Evolutionary conservation across 257 asterid species (phyloP).

Genomic region (Avicennia marina): DNA sequence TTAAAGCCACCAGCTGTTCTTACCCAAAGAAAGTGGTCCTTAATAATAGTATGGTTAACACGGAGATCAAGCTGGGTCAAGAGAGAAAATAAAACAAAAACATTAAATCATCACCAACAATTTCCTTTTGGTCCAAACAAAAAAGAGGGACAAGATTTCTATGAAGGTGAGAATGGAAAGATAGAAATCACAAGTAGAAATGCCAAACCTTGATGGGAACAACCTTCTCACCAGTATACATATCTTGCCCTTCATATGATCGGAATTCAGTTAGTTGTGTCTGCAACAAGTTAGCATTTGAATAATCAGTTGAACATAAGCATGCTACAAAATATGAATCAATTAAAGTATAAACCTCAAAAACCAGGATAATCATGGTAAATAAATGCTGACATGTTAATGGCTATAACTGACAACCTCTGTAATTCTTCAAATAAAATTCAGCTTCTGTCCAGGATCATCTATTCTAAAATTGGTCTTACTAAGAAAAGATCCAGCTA

Average conservation of each 20-base stretch:
- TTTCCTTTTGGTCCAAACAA: conserved; percentile 1
- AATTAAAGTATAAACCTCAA: background rate
- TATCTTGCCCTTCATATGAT: conserved; percentile 94
- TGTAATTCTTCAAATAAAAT: background rate
- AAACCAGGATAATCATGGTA: background rate
- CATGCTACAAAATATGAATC: background rate
- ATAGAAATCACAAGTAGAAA: conserved; percentile 12
- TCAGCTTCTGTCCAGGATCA: no score
- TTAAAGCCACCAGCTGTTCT: conserved; percentile 23
- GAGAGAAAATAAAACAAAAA: conserved; percentile 8
- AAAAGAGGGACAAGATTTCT: background rate
- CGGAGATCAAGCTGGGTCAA: conserved; percentile 85
- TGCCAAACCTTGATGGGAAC: conserved; percentile 87
- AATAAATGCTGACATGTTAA: background rate
- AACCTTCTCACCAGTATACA: conserved; percentile 86
- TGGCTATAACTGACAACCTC: background rate
- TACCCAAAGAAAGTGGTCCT: conserved; percentile 96
- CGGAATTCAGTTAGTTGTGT: conserved; percentile 78
- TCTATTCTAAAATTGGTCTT: no score
- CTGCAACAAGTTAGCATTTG: conserved; percentile 39
- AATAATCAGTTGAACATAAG: conserved; percentile 16
- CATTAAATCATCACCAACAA: conserved; percentile 9
- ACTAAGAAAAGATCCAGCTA: no score
- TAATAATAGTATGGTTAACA: conserved; percentile 78
- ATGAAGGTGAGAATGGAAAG: conserved; percentile 4